Evolutionary conservation across 371 early-diverging fungal genomes (phyloP).

Genomic region (Mortierella sp.): DNA sequence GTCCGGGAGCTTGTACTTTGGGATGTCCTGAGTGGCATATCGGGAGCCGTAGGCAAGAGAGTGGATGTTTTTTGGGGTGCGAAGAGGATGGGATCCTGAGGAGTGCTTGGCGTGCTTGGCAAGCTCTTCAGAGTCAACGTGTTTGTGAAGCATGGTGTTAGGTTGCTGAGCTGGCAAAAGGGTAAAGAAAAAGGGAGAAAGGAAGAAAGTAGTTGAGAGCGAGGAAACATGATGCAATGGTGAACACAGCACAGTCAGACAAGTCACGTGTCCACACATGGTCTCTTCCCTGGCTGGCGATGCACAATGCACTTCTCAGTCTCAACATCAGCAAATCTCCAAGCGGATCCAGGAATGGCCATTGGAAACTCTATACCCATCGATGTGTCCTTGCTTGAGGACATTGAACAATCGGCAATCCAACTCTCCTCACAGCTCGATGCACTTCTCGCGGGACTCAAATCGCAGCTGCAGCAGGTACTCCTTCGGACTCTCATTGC

Average conservation of each 20-base stretch:
- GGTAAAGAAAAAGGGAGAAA: too few species aligned
- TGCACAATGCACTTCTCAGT: too few species aligned
- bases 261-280: too few species aligned
- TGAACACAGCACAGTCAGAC: too few species aligned
- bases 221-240: too few species aligned
- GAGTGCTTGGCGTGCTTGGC: constrained; percentile 7
- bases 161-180: too few species aligned
- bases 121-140: constrained; percentile 36
- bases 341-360: constrained; percentile 19
- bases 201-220: too few species aligned
- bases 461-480: constrained; percentile 32
- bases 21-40: constrained; percentile 58
- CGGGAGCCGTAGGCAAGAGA: constrained; percentile 63
- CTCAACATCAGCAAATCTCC: too few species aligned
- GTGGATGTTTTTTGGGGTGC: constrained; percentile 7
- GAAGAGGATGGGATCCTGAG: not conserved
- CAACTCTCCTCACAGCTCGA: constrained; percentile 49
- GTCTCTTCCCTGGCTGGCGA: too few species aligned
- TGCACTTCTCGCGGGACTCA: constrained; percentile 25
- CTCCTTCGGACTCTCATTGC: not conserved
- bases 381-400: constrained; percentile 46
- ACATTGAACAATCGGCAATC: constrained; percentile 41
- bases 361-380: constrained; percentile 53
- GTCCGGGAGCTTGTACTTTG: constrained; percentile 59
- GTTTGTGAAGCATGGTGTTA: constrained; percentile 42